Conservation (phyloP, 331 rosid genomes). For the Malus hybrid region DNA sequence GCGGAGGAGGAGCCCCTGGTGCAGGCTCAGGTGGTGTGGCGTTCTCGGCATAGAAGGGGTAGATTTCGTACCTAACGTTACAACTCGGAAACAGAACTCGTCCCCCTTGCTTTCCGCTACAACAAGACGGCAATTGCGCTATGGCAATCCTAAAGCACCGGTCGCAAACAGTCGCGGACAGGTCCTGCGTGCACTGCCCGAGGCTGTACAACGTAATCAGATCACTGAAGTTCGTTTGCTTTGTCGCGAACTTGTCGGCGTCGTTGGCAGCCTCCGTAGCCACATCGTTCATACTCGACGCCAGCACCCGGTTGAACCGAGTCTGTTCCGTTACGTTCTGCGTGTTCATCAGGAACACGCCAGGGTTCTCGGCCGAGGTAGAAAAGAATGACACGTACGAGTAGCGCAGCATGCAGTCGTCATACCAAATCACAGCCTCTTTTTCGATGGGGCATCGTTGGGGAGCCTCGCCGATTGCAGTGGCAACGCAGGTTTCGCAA, state of each 20-base stretch:
- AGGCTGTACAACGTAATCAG: conserved; percentile 15
- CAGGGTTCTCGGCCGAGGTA: too few species aligned
- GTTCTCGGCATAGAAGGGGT: conserved; percentile 24
- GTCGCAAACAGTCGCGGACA: conserved; percentile 10
- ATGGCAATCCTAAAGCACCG: conserved; percentile 1
- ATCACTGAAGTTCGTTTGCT: background rate
- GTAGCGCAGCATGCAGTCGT: too few species aligned
- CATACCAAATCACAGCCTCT: too few species aligned
- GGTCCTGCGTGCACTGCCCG: conserved; percentile 36
- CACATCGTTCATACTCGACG: background rate
- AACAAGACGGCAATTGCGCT: background rate
- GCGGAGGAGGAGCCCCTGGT: background rate
- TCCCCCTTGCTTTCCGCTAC: conserved; percentile 17
- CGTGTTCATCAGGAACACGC: too few species aligned
- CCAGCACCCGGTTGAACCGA: conserved; percentile 3
- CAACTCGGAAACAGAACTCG: conserved; percentile 32
- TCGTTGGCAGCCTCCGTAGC: conserved; percentile 8
- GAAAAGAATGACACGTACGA: background rate
- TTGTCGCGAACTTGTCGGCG: conserved; percentile 19
- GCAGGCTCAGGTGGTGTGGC: background rate
- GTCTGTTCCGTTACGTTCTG: background rate
- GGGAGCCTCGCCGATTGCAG: too few species aligned
- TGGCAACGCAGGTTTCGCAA: too few species aligned
- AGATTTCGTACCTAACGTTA: conserved; percentile 26
- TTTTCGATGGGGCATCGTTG: too few species aligned